Percentiles rank a stretch among this genome's conserved stretches.
phyloP scores from a whole-genome alignment of 2,329 filamentous ascomycete species.

The Neospermospora avenae region DNA sequence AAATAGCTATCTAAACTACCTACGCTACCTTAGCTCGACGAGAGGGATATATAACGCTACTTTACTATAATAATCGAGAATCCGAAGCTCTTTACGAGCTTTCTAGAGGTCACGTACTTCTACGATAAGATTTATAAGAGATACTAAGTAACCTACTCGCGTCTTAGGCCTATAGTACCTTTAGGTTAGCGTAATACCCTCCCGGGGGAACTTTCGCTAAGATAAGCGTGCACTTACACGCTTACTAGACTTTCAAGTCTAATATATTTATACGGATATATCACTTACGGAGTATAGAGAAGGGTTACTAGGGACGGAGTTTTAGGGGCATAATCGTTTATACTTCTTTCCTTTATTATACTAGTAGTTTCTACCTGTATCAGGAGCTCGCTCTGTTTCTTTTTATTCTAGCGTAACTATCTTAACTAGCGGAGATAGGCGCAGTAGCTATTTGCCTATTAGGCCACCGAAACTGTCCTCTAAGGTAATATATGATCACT shows the following conservation, averaged over 20 bases:
- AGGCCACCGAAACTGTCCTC: neutral
- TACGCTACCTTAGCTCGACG: neutral
- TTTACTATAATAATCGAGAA: neutral
- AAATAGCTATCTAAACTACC: neutral
- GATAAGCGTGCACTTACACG: neutral
- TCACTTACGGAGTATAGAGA: neutral
- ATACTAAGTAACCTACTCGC: neutral
- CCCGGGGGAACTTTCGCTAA: neutral
- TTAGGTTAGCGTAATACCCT: neutral
- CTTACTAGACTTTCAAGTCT: neutral
- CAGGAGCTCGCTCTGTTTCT: neutral
- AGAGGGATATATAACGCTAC: neutral
- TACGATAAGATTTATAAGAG: neutral
- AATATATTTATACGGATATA: neutral
- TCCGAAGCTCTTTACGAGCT: neutral
- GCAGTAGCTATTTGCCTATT: neutral
- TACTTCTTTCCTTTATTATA: neutral
- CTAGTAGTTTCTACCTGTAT: neutral
- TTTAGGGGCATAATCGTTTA: too few relatives aligned
- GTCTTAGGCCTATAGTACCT: neutral
- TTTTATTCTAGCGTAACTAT: neutral
- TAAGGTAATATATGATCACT: neutral
- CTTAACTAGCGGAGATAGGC: neutral
- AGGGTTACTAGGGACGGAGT: too few relatives aligned
- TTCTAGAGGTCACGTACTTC: neutral